A percentile compares a stretch with the other conserved stretches of the same genome.
phyloP scores from a whole-genome alignment of 495 filamentous ascomycete genomes.

The Tuber borchii region DNA sequence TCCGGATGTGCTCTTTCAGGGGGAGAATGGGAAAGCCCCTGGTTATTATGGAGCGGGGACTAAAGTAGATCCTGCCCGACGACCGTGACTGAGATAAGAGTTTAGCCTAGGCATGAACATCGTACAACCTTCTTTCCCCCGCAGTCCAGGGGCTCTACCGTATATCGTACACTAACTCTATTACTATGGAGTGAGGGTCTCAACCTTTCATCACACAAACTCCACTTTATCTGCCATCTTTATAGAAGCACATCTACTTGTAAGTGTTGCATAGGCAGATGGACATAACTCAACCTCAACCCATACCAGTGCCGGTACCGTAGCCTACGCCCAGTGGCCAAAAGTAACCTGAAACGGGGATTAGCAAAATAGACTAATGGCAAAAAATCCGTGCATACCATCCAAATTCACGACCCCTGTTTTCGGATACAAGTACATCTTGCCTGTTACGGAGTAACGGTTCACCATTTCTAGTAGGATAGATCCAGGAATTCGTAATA shows the following conservation, averaged over 20 bases:
- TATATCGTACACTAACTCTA: not conserved
- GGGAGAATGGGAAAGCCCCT: not conserved
- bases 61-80: not conserved
- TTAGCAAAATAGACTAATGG: not conserved
- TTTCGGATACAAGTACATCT: not conserved
- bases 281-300: not conserved
- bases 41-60: not conserved
- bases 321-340: not conserved
- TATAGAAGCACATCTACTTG: not conserved
- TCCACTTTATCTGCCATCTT: not conserved
- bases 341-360: not conserved
- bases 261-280: too few relatives aligned
- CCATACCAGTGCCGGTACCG: not conserved
- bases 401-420: not conserved
- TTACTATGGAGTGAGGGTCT: not conserved
- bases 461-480: not conserved
- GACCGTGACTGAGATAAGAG: not conserved
- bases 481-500: not conserved
- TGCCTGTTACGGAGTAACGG: not conserved
- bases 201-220: not conserved
- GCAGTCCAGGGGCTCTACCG: not conserved
- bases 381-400: not conserved
- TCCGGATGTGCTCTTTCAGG: not conserved
- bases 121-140: not conserved
- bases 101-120: not conserved